Evolutionary conservation across 2,329 filamentous ascomycete genomes (phyloP), one percentile per base, ranked within the genome.

Genomic region (Trichoderma simmonsii): DNA sequence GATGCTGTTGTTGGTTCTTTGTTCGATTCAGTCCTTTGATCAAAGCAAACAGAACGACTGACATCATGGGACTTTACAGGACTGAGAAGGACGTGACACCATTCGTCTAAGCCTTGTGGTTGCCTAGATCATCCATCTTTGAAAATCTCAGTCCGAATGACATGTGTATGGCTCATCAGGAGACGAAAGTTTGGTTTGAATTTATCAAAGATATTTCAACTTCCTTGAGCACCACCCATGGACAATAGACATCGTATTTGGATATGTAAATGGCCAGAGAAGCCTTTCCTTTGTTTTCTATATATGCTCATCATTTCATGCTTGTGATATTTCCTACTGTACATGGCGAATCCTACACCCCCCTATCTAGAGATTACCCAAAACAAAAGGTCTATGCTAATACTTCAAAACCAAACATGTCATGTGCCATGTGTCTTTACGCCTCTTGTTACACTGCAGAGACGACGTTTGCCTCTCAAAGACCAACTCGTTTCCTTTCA

Each of bases 341-440:
- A 59, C 65, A 59, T 68, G 36, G 36, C 36, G 28, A 67, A 56
- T 8, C 24, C 24, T 15, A 18, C n/a, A 24, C 15, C 18, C 3
- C 14, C 14, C 4, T 5, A 18, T 68, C 26, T 34, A n/a, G n/a
- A 36, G 12, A 54, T 54, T 66, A 67, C 48, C 39, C 39, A 26
- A 39, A 66, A n/a, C n/a, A n/a, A 61, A 18, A 24, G n/a, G 28
- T 61, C 56, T 69, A 69, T 69, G 36, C 66, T 24, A 34, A 69
- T 28, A 24, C 28, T 32, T 69, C 36, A 54, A 34, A 51, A 51
- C n/a, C 21, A 67, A 57, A 57, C 15, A 30, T 28, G 15, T 26
- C 18, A 21, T n/a, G 3, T 61, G 18, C n/a, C 43, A 51, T 21
- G n/a, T 12, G 4, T 21, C 18, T 51, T 51, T 51, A 51, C 9